Base-by-base conservation (phyloP, 305 asterid species). In the Ilex paraguariensis region DNA sequence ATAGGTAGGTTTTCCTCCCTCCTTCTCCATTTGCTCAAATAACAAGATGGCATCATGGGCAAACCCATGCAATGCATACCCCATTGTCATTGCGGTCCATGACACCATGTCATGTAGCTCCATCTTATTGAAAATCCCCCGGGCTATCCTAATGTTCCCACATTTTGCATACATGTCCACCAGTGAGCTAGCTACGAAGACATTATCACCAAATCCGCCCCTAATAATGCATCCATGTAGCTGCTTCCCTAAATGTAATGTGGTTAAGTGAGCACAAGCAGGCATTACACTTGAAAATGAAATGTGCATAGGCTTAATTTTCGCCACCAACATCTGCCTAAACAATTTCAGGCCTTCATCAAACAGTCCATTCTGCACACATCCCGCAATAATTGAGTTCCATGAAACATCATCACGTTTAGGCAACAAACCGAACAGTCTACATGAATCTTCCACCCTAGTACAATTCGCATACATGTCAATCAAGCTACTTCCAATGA, bases 151-250 rank as follows among this genome's bases (percentile, higher is more conserved):
- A 62, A 89, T 46, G 78, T 78, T 75, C 52, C 98, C 98, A 66
- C 97, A 92, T 71, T 89, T 92, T 28, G 98, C 88, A 64, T 92
- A 92, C 96, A 92, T 82, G 82, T 92, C 96, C 62, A 89, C 61
- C 52, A 92, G 72, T 59, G 98, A 87, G 82, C 95, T 88, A 60
- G 87, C 87, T 17, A 92, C 77, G 69, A 71, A 85, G 62, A 82
- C 68, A 50, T 89, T 92, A 46, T 72, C 77, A 65, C 61, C 77
- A 74, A 87, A 83, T 1, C 85, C 84, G 12, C 64, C 72, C 66
- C 97, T 82, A 11, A 76, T 69, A 31, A 87, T 81, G 72, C 74
- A 82, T 60, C 83, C 84, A 30, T 92, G 98, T 62, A 89, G 95
- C 81, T 92, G 93, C 71, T 82, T 89, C 59, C 98, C 98, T 67